Conservation (phyloP, 2,329 filamentous ascomycete species). For the Calycina marina region DNA sequence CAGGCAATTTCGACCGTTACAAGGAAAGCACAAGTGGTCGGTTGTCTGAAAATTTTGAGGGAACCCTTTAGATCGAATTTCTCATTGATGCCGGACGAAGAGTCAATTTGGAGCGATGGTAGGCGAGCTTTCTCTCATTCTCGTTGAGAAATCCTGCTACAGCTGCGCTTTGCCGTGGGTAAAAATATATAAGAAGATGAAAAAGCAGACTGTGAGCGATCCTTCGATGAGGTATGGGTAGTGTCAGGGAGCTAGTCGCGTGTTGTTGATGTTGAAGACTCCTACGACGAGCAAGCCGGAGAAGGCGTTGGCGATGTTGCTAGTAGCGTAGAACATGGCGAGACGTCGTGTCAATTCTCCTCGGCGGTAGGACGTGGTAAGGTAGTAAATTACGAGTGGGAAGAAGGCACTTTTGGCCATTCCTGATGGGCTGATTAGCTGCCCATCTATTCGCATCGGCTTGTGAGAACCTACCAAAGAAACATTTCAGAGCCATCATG, state of each 20-base stretch:
- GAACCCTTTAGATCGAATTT: conserved; percentile 35
- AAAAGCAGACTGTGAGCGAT: conserved; percentile 15
- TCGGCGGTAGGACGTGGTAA: conserved; percentile 54
- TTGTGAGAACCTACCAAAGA: conserved; percentile 34
- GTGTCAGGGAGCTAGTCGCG: conserved; percentile 33
- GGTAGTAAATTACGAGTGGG: conserved; percentile 43
- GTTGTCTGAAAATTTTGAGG: conserved; percentile 26
- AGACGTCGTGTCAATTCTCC: conserved; percentile 56
- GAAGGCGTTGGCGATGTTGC: conserved; percentile 58
- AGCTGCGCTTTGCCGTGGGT: conserved; percentile 23
- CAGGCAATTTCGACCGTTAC: too few species aligned
- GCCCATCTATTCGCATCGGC: neutral
- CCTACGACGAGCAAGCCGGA: conserved; percentile 24
- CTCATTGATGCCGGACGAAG: conserved; percentile 45
- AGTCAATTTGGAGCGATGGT: conserved; percentile 34
- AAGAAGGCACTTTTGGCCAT: conserved; percentile 57
- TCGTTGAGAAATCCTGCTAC: conserved; percentile 20
- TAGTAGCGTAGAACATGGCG: conserved; percentile 62
- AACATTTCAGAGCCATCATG: conserved; percentile 53
- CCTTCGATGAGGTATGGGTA: conserved; percentile 35
- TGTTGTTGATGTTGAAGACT: conserved; percentile 38
- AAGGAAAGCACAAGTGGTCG: conserved; percentile 18
- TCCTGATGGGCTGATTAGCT: conserved; percentile 9
- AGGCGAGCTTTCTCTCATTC: conserved; percentile 21
- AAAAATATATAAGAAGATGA: conserved; percentile 23